Conservation (phyloP, 1,284 basidiomycete species). For the Naganishia liquefaciens region DNA sequence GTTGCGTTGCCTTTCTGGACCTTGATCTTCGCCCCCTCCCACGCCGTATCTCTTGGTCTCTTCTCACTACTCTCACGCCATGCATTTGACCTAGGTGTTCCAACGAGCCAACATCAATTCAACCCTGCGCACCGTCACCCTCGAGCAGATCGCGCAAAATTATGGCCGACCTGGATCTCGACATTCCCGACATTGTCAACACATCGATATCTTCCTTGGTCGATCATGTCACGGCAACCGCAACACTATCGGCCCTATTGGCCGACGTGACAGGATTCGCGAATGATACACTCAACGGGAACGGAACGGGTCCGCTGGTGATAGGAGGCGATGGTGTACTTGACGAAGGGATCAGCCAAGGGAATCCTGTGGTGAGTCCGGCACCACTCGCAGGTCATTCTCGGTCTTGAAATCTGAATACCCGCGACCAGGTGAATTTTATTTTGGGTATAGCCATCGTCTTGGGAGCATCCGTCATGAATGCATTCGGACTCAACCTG, state of each 20-base stretch:
- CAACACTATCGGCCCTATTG: background rate
- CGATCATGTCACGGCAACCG: conserved; percentile 3
- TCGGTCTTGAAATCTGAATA: background rate
- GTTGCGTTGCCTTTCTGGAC: too few relatives aligned
- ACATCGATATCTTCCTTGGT: conserved; percentile 6
- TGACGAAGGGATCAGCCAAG: background rate
- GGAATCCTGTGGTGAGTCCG: conserved; percentile 26
- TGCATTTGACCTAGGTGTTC: too few relatives aligned
- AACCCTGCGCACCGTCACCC: too few relatives aligned
- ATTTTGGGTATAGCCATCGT: conserved; percentile 54
- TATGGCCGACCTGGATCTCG: conserved; percentile 6
- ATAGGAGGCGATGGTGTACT: conserved; percentile 6
- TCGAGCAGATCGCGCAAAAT: background rate
- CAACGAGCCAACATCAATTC: too few relatives aligned
- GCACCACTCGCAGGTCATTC: background rate
- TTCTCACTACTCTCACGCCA: too few relatives aligned
- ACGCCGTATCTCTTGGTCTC: too few relatives aligned
- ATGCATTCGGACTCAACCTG: conserved; percentile 54
- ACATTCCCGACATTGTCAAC: conserved; percentile 14
- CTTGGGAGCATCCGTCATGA: conserved; percentile 47
- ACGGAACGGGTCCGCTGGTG: background rate
- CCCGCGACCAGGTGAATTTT: conserved; percentile 41
- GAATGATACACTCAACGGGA: background rate
- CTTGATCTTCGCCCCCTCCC: too few relatives aligned
- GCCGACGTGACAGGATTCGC: conserved; percentile 1